These are phyloP conservation scores for Trapa incisa DNA, from an alignment of 345 rosid genomes.

Conservation along the genomic window DNA sequence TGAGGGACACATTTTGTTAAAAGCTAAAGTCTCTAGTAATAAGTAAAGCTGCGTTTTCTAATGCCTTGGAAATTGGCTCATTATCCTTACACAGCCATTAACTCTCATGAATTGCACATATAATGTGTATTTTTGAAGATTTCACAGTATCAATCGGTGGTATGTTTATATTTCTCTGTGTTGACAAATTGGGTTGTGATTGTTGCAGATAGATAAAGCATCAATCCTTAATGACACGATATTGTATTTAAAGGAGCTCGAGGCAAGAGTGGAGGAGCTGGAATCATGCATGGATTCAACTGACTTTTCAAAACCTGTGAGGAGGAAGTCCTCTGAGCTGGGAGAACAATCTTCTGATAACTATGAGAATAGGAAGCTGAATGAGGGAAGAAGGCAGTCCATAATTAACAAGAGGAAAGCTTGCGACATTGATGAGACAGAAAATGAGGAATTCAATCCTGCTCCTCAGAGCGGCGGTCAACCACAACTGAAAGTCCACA, in stretches of 20 bases:
- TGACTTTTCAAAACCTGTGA: conserved; percentile 32
- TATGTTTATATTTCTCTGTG: not conserved
- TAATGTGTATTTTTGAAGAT: too few species aligned
- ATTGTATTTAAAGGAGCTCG: conserved; percentile 56
- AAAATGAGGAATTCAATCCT: conserved; percentile 20
- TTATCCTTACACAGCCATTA: too few species aligned
- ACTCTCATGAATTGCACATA: too few species aligned
- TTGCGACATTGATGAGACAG: conserved; percentile 26
- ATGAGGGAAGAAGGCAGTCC: conserved; percentile 21
- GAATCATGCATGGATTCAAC: conserved; percentile 61
- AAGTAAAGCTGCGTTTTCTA: not conserved
- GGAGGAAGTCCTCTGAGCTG: conserved; percentile 29
- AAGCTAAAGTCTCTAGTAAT: not conserved
- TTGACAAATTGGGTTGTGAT: not conserved
- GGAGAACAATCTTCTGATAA: conserved; percentile 64
- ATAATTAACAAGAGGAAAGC: conserved; percentile 61
- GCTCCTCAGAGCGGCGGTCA: conserved; percentile 15
- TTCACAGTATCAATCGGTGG: too few species aligned
- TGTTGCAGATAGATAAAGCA: conserved; percentile 56
- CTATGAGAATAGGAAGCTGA: conserved; percentile 22
- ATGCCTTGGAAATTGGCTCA: not conserved
- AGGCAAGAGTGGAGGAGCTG: conserved; percentile 57
- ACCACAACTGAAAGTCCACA: conserved; percentile 30
- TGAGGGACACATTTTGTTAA: not conserved
- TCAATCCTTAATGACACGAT: conserved; percentile 80